Evolutionary conservation across 2,329 filamentous ascomycete genomes (phyloP).

Genomic region (Penicillium sp.): DNA sequence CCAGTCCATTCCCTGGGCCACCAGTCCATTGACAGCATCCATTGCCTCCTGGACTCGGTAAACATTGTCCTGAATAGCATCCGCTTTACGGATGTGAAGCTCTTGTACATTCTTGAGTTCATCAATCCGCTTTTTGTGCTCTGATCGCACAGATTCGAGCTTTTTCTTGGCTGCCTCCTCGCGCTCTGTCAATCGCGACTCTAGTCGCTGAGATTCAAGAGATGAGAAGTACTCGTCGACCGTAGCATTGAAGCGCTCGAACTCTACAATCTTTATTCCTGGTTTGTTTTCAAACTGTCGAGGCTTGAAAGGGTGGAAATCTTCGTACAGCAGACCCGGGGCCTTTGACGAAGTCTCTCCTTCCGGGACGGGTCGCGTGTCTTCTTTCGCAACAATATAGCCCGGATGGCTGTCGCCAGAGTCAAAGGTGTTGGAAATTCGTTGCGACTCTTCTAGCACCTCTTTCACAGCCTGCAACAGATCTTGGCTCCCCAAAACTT

Average conservation of each 20-base stretch:
- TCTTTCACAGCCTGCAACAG: slow-evolving; percentile 65
- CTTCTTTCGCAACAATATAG: slow-evolving; percentile 77
- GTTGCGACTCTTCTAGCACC: slow-evolving; percentile 68
- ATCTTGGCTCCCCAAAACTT: slow-evolving; percentile 65
- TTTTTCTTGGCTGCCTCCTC: slow-evolving; percentile 80
- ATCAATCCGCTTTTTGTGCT: slow-evolving; percentile 81
- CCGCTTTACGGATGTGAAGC: slow-evolving; percentile 81
- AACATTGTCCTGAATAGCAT: slow-evolving; percentile 84
- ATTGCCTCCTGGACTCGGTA: slow-evolving; percentile 90
- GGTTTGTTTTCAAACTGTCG: slow-evolving; percentile 71
- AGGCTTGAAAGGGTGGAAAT: slow-evolving; percentile 91
- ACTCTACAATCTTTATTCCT: slow-evolving; percentile 66
- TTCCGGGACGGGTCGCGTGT: slow-evolving; percentile 37
- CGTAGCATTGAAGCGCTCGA: slow-evolving; percentile 84
- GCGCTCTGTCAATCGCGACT: slow-evolving; percentile 76
- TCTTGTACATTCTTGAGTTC: slow-evolving; percentile 78
- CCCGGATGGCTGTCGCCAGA: slow-evolving; percentile 66
- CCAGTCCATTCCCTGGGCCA: slow-evolving; percentile 97
- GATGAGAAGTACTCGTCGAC: slow-evolving; percentile 98
- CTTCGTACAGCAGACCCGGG: slow-evolving; percentile 70
- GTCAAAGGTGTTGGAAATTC: slow-evolving; percentile 67
- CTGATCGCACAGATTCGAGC: slow-evolving; percentile 76
- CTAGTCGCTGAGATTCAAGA: slow-evolving; percentile 86
- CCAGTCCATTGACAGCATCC: slow-evolving; percentile 86
- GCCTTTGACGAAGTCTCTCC: slow-evolving; percentile 38